These are phyloP conservation scores for Neurospora crassa DNA, from an alignment of 2,329 filamentous ascomycete genomes.

Conservation along the genomic window DNA sequence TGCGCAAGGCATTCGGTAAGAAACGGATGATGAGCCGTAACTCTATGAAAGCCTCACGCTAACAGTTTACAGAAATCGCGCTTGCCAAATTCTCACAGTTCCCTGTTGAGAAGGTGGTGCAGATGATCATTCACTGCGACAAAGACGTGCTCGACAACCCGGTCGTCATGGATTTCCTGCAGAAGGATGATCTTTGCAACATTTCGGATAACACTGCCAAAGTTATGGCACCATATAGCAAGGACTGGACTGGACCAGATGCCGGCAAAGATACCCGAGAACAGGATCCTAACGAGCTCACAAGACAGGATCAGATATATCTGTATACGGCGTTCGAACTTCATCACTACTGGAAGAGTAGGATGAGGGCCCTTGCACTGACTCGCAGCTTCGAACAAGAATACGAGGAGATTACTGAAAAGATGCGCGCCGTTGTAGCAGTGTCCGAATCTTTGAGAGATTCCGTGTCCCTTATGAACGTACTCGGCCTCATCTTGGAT, in stretches of 20 bases:
- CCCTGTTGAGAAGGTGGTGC: conserved; percentile 74
- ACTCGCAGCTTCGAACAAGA: conserved; percentile 78
- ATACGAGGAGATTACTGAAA: conserved; percentile 82
- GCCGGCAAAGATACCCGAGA: conserved; percentile 70
- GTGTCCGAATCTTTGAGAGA: conserved; percentile 86
- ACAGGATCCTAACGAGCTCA: conserved; percentile 78
- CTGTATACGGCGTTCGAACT: conserved; percentile 87
- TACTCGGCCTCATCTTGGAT: conserved; percentile 89
- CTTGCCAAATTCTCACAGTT: conserved; percentile 86
- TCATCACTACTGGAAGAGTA: conserved; percentile 96
- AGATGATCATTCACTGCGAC: conserved; percentile 95
- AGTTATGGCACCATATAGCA: conserved; percentile 88
- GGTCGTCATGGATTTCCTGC: conserved; percentile 94
- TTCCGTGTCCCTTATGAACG: conserved; percentile 89
- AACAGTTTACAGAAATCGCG: conserved; percentile 58
- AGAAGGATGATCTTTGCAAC: conserved; percentile 85
- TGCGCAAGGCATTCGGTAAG: conserved; percentile 77
- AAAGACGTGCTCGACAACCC: conserved; percentile 76
- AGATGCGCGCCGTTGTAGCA: conserved; percentile 74
- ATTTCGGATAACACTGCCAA: conserved; percentile 87
- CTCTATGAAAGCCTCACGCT: conserved; percentile 16
- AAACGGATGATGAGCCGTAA: conserved; percentile 5
- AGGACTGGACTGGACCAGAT: conserved; percentile 89
- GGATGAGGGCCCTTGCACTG: conserved; percentile 82
- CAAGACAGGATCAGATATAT: conserved; percentile 91